Evolutionary conservation across 345 rosid genomes (phyloP), one percentile per base, ranked within the genome.

Genomic region (Citrus glauca): DNA sequence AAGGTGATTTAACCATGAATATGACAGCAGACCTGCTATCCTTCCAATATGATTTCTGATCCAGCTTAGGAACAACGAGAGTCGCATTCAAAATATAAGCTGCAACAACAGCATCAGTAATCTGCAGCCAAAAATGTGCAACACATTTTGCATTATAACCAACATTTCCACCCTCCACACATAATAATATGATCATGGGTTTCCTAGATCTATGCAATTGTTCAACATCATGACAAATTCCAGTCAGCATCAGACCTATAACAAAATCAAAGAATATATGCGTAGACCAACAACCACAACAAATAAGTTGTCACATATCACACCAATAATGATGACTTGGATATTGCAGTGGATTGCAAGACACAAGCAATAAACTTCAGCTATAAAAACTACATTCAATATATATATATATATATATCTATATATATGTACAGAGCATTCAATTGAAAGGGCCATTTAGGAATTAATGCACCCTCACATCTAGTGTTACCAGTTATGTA

Each of bases 71-170:
- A 67, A 96, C 81, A 63, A 96, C 89, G 62, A 96, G 98, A 81
- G 94, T 92, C 22, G 97, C 97, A 85, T 96, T 93, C 75, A 95
- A 84, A 74, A 95, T 92, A 86, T 95, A 95, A 57, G 98, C 98
- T 33, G 89, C 99, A 83, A 89, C 95, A 9, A 93, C 98, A 56
- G 93, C 94, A 82, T 95, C 98, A 57, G 88, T 90, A 80, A 95
- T 93, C 98, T 95, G 91, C 84, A 71, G 50, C 40, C 70, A 75
- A 13, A 68, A 32, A 61, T 27, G 24, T 2, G 55, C 13, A 74
- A 55, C 24, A 70, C 5, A 17, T 4, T 71, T 38, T 55, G 70
- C 27, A 40, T 59, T 27, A 80, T 48, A 69, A 75, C 75, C 28
- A 30, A 33, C 3, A 30, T n/a, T 14, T 11, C 61, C 65, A 16